Base-by-base conservation (phyloP, 2,329 filamentous ascomycete genomes). In the Nemania sp. region DNA sequence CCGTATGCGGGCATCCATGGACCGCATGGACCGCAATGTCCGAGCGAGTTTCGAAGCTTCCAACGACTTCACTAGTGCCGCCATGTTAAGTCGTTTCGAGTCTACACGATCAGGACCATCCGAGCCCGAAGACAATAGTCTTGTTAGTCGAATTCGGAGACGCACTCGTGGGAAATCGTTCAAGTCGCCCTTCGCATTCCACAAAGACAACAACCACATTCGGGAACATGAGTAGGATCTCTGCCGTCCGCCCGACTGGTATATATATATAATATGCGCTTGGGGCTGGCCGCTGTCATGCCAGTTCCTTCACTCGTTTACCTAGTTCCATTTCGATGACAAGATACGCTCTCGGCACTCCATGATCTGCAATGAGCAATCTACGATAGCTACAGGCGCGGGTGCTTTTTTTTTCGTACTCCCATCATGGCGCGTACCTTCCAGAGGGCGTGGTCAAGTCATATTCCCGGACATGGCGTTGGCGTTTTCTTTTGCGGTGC, bases 61-160 rank as follows among this genome's bases (percentile, higher is more conserved):
- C 74, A 90, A 87, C 69, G 95, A 98, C 70, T 97, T 97, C 72
- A 97, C 94, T 0, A 93, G 90, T 29, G 93, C 93, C 13, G 92
- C 92, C 39, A 87, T 94, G 73, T 79, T 99, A 67, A 89, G 88
- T 49, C 85, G 92, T 64, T 86, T 97, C 66, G 95, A 97, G 78
- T 93, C 90, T 21, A 86, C 82, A 51, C 84, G 86, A 56, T 87
- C 83, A 60, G 73, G 49, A 4, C 15, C 59, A 12, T 57, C 54
- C 21, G 58, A 64, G 34, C 49, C 55, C 4, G 52, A 70, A 50
- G 68, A 60, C 17, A 65, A 59, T 37, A 71, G 70, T n/a, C 64
- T 74, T 45, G 71, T 74, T n/a, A 68, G 59, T 48, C 65, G 69
- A 15, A 74, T 74, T 63, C 67, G 72, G 56, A 67, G 65, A 57